Conservation (phyloP, 176 grass and related monocot genomes). For the Bothriochloa decipiens region DNA sequence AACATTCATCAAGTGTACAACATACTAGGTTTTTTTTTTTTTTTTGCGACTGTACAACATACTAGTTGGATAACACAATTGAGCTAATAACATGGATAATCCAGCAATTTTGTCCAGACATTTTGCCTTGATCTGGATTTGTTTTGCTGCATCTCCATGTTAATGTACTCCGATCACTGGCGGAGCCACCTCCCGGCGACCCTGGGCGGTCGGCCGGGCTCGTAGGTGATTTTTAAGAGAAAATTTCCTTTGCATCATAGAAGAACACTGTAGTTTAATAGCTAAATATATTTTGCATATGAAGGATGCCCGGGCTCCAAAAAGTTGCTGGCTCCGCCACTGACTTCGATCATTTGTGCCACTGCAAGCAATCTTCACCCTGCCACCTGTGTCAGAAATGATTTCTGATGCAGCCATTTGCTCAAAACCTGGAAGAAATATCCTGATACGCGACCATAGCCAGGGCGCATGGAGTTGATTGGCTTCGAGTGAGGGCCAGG, state of each 20-base stretch:
- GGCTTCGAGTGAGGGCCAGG: not conserved
- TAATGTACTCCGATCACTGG: not conserved
- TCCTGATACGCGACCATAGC: no score
- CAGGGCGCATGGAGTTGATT: not conserved
- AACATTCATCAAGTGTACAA: not conserved
- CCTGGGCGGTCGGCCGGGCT: no score
- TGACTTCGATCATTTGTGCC: not conserved
- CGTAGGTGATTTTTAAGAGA: no score
- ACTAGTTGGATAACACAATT: not conserved
- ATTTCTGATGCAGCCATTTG: not conserved
- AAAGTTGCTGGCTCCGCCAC: no score
- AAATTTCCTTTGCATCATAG: no score
- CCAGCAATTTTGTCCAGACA: not conserved
- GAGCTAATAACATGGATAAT: not conserved
- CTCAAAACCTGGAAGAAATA: not conserved
- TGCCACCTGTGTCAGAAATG: not conserved
- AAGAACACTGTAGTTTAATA: no score
- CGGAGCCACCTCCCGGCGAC: no score
- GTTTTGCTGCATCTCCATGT: not conserved
- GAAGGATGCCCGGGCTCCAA: no score
- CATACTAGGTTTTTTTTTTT: no score
- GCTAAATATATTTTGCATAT: no score
- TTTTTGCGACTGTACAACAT: not conserved
- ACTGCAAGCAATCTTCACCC: not conserved
- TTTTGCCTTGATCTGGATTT: constrained; percentile 26